phyloP scores from a whole-genome alignment of 2,329 filamentous ascomycete genomes.

The Ambrosiella xylebori region DNA sequence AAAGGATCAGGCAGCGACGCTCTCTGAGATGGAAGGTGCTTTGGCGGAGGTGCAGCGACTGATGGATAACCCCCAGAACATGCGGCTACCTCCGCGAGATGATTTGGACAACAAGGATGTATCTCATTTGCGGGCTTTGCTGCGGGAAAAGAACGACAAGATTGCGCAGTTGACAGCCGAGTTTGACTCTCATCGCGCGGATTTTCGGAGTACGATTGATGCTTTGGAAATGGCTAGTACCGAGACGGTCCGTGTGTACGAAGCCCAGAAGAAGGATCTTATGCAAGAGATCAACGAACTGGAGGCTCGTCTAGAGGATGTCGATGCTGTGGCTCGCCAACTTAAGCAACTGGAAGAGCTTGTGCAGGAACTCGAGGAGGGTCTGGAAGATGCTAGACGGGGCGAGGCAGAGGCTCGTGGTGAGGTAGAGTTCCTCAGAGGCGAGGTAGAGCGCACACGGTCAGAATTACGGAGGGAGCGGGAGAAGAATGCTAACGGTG shows the following conservation, averaged over 20 bases:
- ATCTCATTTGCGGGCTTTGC: conserved; percentile 57
- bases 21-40: conserved; percentile 80
- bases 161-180: conserved; percentile 84
- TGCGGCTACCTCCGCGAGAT: conserved; percentile 24
- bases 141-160: conserved; percentile 93
- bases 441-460: conserved; percentile 82
- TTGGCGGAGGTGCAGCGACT: conserved; percentile 59
- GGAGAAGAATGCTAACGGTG: conserved; percentile 47
- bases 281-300: conserved; percentile 69
- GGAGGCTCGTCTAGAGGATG: conserved; percentile 69
- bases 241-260: conserved; percentile 91
- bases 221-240: conserved; percentile 88
- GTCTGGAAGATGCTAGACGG: conserved; percentile 79
- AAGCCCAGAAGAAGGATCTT: conserved; percentile 75
- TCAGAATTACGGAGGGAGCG: conserved; percentile 76
- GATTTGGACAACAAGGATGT: conserved; percentile 49
- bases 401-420: conserved; percentile 91
- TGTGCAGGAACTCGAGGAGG: conserved; percentile 92
- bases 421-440: conserved; percentile 86
- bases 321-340: conserved; percentile 78
- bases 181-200: conserved; percentile 85
- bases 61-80: conserved; percentile 40
- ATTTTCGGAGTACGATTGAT: conserved; percentile 93
- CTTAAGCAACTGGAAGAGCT: conserved; percentile 91
- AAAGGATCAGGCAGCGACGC: conserved; percentile 66